A percentile compares a stretch with the other conserved stretches of the same genome.
Conservation (phyloP, 768 basidiomycete species). For the Ramaria sp. region DNA sequence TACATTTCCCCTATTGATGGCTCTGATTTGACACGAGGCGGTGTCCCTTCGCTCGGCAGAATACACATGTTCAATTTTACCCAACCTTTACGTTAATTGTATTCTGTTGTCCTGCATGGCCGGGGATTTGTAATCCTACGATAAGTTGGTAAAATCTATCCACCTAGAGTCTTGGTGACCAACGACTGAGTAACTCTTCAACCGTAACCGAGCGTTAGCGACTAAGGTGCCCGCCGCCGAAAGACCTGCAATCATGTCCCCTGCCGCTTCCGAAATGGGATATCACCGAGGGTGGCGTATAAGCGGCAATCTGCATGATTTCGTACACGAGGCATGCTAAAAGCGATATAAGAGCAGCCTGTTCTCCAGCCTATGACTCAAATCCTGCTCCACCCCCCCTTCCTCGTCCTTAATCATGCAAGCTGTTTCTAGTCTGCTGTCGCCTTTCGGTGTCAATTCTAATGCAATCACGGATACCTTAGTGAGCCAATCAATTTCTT, state of each 20-base stretch:
- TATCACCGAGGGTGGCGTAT: not conserved
- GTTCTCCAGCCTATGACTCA: slow-evolving; percentile 1
- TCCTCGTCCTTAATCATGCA: slow-evolving; percentile 38
- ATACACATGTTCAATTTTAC: not conserved
- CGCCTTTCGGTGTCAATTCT: slow-evolving; percentile 57
- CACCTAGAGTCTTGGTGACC: no score
- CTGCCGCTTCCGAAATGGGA: slow-evolving; percentile 1
- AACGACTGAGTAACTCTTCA: no score
- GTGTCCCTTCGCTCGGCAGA: not conserved
- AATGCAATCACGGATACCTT: slow-evolving; percentile 71
- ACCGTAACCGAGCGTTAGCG: not conserved
- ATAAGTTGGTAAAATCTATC: no score
- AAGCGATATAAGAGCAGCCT: slow-evolving; percentile 4
- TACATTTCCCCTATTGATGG: not conserved
- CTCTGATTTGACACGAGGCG: slow-evolving; percentile 2
- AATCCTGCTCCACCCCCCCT: not conserved
- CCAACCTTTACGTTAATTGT: not conserved
- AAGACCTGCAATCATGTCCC: no score
- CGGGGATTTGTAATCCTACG: no score
- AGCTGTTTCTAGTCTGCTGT: slow-evolving; percentile 55
- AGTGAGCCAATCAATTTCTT: slow-evolving; percentile 27
- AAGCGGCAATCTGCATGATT: slow-evolving; percentile 8
- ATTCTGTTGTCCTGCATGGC: not conserved
- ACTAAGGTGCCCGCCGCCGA: not conserved
- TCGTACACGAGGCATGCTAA: slow-evolving; percentile 11